Evolutionary conservation across 2,329 filamentous ascomycete genomes (phyloP).

Genomic region (Colletotrichum nymphaeae): DNA sequence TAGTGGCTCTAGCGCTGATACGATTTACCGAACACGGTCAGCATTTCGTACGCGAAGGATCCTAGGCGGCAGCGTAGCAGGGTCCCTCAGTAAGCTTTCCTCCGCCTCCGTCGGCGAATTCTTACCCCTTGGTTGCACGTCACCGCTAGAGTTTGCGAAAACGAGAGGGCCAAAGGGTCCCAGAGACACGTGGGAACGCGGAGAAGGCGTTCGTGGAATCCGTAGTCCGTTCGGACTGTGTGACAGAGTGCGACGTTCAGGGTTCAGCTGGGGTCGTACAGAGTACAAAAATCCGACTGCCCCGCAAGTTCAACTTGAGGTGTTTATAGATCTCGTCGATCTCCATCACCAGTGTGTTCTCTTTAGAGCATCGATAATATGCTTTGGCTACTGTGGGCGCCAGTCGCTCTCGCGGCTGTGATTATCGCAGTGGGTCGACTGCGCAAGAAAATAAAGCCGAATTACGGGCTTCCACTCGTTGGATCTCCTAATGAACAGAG

Average conservation of each 20-base stretch:
- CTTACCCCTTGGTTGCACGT: background rate
- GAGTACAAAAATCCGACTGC: too few relatives aligned
- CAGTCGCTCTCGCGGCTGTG: background rate
- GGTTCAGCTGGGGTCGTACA: background rate
- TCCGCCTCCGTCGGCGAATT: background rate
- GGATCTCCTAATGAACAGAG: conserved; percentile 12
- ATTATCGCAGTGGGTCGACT: background rate
- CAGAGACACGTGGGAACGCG: too few relatives aligned
- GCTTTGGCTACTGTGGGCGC: conserved; percentile 21
- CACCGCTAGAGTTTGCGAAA: background rate
- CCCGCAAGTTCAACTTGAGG: background rate
- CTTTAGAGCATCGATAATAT: background rate
- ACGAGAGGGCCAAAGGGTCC: background rate
- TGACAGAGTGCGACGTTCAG: background rate
- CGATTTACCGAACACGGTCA: background rate
- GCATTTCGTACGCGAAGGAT: conserved; percentile 4
- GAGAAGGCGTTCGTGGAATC: too few relatives aligned
- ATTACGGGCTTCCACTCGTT: conserved; percentile 10
- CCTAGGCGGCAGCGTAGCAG: background rate
- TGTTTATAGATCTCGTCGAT: background rate
- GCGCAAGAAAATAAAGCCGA: conserved; percentile 14
- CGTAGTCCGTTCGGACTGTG: too few relatives aligned
- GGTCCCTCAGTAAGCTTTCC: background rate
- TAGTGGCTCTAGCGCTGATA: conserved; percentile 4
- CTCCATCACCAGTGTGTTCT: background rate